Conservation (phyloP, 495 filamentous ascomycete genomes). For the Cladorrhinum samala region DNA sequence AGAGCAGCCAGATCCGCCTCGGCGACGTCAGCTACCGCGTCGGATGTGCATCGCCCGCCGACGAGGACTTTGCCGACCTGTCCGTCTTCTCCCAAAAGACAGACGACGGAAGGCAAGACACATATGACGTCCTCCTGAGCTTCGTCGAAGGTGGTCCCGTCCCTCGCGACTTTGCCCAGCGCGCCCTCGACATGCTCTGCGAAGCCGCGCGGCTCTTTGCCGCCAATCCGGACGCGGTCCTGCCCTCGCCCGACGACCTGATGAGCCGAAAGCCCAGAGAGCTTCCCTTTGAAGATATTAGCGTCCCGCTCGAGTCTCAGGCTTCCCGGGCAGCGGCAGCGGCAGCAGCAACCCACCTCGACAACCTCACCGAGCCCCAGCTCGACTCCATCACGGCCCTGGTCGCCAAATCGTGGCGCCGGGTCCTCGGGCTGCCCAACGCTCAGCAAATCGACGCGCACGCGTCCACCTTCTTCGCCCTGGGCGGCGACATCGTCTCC, state of each 20-base stretch:
- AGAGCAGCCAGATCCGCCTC: conserved; percentile 1
- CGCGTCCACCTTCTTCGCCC: conserved; percentile 14
- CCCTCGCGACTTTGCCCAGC: conserved; percentile 14
- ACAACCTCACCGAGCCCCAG: conserved; percentile 2
- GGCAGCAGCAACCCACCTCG: background rate
- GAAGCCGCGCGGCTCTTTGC: conserved; percentile 11
- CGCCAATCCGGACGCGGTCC: conserved; percentile 1
- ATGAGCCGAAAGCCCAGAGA: background rate
- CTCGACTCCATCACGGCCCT: background rate
- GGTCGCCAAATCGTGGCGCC: conserved; percentile 11
- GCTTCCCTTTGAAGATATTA: conserved; percentile 4
- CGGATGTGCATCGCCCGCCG: conserved; percentile 12
- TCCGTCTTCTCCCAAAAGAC: conserved; percentile 13
- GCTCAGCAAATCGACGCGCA: background rate
- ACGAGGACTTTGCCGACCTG: conserved; percentile 20
- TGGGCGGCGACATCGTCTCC: conserved; percentile 19
- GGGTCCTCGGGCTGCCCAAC: conserved; percentile 2
- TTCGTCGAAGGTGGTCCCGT: conserved; percentile 16
- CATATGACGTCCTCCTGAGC: conserved; percentile 17
- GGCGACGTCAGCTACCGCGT: conserved; percentile 12
- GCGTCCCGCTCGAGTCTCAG: background rate
- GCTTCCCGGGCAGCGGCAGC: background rate
- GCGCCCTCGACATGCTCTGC: conserved; percentile 17
- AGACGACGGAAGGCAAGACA: background rate
- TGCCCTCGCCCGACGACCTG: conserved; percentile 6